A percentile compares a stretch with the other conserved stretches of the same genome.
phyloP scores from a whole-genome alignment of 305 asterid genomes.

The Fraxinus dipetala region DNA sequence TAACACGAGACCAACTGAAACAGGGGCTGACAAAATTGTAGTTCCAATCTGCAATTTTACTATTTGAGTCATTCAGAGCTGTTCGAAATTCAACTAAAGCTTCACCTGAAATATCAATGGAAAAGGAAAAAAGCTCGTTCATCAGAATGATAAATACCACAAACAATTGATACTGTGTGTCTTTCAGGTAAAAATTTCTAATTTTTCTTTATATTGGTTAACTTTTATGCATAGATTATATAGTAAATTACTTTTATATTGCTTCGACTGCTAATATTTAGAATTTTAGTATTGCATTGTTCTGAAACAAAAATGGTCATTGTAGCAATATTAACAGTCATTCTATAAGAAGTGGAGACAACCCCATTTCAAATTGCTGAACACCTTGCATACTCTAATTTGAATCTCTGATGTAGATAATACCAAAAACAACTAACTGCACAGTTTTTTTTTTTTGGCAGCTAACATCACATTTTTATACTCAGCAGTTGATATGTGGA shows the following conservation, averaged over 20 bases:
- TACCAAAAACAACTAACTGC: not conserved
- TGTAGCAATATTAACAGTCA: not conserved
- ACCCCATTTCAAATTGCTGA: not conserved
- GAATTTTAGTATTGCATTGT: not conserved
- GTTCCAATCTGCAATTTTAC: constrained; percentile 60
- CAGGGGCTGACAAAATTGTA: constrained; percentile 71
- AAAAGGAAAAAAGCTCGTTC: not conserved
- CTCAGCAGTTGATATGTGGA: not conserved
- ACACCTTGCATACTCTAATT: not conserved
- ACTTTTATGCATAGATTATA: not conserved
- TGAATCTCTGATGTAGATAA: not conserved
- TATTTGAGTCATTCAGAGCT: constrained; percentile 61
- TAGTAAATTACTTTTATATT: not conserved
- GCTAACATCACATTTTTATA: not conserved
- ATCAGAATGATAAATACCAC: not conserved
- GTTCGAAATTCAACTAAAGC: constrained; percentile 53
- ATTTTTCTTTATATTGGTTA: not conserved
- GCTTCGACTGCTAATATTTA: not conserved
- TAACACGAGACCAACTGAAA: constrained; percentile 77
- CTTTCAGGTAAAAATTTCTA: not conserved
- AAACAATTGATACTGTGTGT: not conserved
- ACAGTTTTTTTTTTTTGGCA: not conserved
- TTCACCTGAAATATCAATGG: constrained; percentile 49
- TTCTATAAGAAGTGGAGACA: not conserved
- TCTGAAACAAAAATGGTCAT: not conserved